Evolutionary conservation across 106 monocot genomes (phyloP), one percentile per base, ranked within the genome.

Genomic region (Gastrodia elata): DNA sequence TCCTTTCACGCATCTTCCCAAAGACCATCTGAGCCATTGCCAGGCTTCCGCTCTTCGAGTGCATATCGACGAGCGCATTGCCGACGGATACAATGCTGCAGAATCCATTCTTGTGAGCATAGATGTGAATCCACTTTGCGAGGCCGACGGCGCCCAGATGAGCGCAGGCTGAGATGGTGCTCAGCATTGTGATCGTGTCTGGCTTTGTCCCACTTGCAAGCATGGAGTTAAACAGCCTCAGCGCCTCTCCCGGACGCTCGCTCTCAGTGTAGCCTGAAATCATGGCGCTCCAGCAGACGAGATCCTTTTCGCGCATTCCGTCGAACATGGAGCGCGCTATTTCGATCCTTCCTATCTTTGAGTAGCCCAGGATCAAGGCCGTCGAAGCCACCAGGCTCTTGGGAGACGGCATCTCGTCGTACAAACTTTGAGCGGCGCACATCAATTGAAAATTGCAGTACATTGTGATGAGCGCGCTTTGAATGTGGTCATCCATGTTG

Each of bases 221-320:
- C 88, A 91, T 86, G 55, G 78, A 37, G 40, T 82, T 81, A 73
- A 92, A 92, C 46, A 92, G 59, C 25, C 70, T 46, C 30, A 92
- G 80, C 5, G 92, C 88, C 74, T 86, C 86, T 16, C 33, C 57
- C 1, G 86, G 92, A 18, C 46, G 77, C 26, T 84, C 86, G 57
- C 88, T 89, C 72, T 86, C 88, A 38, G 76, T 78, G 64, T 86
- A 86, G 1, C 84, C 80, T 15, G 86, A 82, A 56, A 92, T 84
- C 86, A 92, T 84, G 6, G 86, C 82, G 20, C 82, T 88, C 92
- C 88, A 88, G 68, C 76, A 82, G 32, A 88, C 74, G 22, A 88
- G 74, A 76, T 92, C 92, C 37, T 78, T 82, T 7, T 84, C 76
- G 7, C 22, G 18, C 78, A 89, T 86, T 37, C 30, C 39, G 69